Evolutionary conservation across 2,329 filamentous ascomycete species (phyloP).

Genomic region (Fusarium poae): DNA sequence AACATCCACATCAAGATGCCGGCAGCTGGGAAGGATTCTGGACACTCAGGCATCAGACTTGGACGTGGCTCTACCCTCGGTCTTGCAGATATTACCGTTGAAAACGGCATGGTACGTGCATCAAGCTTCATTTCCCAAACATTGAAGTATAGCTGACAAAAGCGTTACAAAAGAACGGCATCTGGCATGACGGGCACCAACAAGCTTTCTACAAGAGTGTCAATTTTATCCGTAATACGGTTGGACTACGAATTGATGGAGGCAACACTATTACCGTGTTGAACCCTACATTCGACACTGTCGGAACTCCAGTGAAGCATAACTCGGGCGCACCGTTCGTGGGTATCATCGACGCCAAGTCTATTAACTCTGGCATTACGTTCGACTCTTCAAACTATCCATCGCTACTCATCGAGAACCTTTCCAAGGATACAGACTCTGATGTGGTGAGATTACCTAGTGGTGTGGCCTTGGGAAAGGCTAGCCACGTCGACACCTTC

Average conservation of each 20-base stretch:
- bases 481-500: not conserved
- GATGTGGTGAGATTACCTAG: not conserved
- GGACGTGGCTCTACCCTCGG: conserved; percentile 2
- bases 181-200: conserved; percentile 5
- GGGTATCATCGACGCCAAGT: not conserved
- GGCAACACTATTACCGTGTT: conserved; percentile 1
- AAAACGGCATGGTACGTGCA: not conserved
- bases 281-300: not conserved
- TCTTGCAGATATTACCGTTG: not conserved
- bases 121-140: no score
- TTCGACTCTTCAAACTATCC: not conserved
- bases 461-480: not conserved
- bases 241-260: not conserved
- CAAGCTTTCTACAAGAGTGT: conserved; percentile 2
- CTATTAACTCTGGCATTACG: not conserved
- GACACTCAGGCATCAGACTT: not conserved
- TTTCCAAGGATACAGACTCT: not conserved
- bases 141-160: not conserved
- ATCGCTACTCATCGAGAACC: not conserved
- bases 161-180: not conserved
- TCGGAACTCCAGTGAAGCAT: not conserved
- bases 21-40: not conserved
- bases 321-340: not conserved
- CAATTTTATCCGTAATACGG: not conserved
- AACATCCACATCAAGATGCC: conserved; percentile 1